Conservation (phyloP, 176 grass and related monocot genomes). For the Musa beccarii region DNA sequence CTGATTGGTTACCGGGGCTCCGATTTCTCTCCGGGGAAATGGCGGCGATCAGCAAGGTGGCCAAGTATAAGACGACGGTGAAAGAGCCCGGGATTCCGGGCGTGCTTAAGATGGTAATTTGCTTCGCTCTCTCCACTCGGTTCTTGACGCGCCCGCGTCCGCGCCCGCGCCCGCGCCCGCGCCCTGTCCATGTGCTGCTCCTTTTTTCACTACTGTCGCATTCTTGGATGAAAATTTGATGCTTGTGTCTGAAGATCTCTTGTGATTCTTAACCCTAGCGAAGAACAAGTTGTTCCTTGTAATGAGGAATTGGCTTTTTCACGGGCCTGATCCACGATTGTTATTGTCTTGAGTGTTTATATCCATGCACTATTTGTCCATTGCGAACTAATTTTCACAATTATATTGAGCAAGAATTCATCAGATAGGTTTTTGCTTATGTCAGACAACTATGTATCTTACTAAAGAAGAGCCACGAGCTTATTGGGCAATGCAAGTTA, state of each 20-base stretch:
- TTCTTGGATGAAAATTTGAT: background rate
- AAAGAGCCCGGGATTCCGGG: constrained; percentile 72
- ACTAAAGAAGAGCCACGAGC: background rate
- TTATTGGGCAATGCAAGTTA: background rate
- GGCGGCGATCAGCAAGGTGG: constrained; percentile 32
- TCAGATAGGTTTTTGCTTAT: background rate
- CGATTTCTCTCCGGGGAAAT: constrained; percentile 9
- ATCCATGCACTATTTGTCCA: background rate
- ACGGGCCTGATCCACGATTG: background rate
- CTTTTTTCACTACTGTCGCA: background rate
- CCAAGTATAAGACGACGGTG: constrained; percentile 78
- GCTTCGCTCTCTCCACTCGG: background rate
- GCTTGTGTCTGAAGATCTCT: background rate
- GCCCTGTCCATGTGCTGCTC: background rate
- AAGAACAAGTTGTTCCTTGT: background rate
- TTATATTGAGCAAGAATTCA: background rate
- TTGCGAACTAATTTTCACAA: background rate
- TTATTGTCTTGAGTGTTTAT: background rate
- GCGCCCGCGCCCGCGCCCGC: background rate
- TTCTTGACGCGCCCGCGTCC: background rate
- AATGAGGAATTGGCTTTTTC: background rate
- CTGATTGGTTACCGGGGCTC: background rate
- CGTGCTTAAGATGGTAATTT: constrained; percentile 69
- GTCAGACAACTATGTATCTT: background rate
- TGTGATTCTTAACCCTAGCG: background rate